Percentiles rank a stretch among this genome's conserved stretches.
These are phyloP conservation scores for Fusarium liriodendri DNA, from an alignment of 2,329 filamentous ascomycete genomes.

Conservation along the genomic window DNA sequence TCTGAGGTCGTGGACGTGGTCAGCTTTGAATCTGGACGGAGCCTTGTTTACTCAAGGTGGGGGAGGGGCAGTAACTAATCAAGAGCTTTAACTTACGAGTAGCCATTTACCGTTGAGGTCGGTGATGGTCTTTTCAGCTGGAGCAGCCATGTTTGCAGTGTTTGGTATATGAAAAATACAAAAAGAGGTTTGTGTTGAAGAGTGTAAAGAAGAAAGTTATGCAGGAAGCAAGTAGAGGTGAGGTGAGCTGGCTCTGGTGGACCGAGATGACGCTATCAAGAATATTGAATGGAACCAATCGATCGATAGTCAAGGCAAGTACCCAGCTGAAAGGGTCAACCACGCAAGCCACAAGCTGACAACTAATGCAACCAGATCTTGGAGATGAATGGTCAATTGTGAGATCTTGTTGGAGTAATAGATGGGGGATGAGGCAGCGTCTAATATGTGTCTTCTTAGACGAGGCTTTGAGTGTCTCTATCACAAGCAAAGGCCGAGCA, in stretches of 20 bases:
- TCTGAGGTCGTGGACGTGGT: constrained; percentile 60
- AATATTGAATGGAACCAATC: neutral
- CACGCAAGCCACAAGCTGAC: neutral
- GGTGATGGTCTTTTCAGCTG: constrained; percentile 71
- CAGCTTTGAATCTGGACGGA: neutral
- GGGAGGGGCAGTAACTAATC: constrained; percentile 2
- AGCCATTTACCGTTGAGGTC: constrained; percentile 77
- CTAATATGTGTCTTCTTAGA: neutral
- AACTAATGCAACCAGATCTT: neutral
- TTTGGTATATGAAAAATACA: neutral
- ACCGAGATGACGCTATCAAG: constrained; percentile 36
- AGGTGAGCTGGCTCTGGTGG: constrained; percentile 13
- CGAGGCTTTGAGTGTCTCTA: neutral
- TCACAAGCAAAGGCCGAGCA: constrained; percentile 35
- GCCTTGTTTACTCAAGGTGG: neutral
- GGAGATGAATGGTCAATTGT: neutral
- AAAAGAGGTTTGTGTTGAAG: neutral
- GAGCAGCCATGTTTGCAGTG: constrained; percentile 73
- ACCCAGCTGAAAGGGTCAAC: neutral
- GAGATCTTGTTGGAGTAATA: neutral
- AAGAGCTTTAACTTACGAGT: constrained; percentile 64
- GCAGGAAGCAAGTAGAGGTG: neutral
- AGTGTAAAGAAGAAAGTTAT: neutral
- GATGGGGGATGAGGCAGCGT: neutral
- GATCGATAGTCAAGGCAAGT: neutral